Percentiles rank a stretch among this genome's conserved stretches.
Evolutionary conservation across 768 basidiomycete genomes (phyloP).

Genomic region (Mycena haematopus): DNA sequence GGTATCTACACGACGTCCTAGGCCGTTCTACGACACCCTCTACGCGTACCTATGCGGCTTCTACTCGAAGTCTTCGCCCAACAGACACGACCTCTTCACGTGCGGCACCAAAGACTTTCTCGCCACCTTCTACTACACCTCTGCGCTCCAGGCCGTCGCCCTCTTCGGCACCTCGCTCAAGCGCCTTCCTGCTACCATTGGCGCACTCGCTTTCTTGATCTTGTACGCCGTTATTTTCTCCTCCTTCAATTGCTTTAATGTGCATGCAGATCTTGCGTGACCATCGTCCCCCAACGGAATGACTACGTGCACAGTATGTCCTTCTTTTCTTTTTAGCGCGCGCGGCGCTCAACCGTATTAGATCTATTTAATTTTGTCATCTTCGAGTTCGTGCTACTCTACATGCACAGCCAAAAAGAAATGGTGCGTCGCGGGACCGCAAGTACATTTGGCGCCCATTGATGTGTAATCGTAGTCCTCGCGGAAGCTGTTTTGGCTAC

Average conservation of each 20-base stretch:
- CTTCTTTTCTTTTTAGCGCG: not conserved
- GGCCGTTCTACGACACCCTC: slow-evolving; percentile 39
- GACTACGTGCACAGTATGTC: not conserved
- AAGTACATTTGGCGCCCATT: not conserved
- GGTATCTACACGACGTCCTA: slow-evolving; percentile 10
- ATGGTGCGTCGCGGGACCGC: slow-evolving; percentile 33
- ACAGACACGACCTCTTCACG: slow-evolving; percentile 45
- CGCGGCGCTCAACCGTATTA: slow-evolving; percentile 22
- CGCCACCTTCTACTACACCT: slow-evolving; percentile 44
- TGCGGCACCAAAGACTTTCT: slow-evolving; percentile 53
- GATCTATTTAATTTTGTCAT: slow-evolving; percentile 55
- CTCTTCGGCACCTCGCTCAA: slow-evolving; percentile 39
- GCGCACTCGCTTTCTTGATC: slow-evolving; percentile 44
- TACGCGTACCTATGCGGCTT: slow-evolving; percentile 36
- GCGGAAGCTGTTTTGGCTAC: slow-evolving; percentile 53
- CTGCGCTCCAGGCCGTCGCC: slow-evolving; percentile 38
- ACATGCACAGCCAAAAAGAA: slow-evolving; percentile 51
- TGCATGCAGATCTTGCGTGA: slow-evolving; percentile 13
- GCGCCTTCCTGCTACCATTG: slow-evolving; percentile 49
- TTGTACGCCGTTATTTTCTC: slow-evolving; percentile 35
- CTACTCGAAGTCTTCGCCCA: slow-evolving; percentile 28
- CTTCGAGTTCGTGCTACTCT: slow-evolving; percentile 66
- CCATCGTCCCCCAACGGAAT: slow-evolving; percentile 18
- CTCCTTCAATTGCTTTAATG: not conserved
- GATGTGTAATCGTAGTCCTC: slow-evolving; percentile 38